A percentile compares a stretch with the other conserved stretches of the same genome.
Evolutionary conservation across 257 asterid species (phyloP).

Genomic region (Solanum infundibuliforme): DNA sequence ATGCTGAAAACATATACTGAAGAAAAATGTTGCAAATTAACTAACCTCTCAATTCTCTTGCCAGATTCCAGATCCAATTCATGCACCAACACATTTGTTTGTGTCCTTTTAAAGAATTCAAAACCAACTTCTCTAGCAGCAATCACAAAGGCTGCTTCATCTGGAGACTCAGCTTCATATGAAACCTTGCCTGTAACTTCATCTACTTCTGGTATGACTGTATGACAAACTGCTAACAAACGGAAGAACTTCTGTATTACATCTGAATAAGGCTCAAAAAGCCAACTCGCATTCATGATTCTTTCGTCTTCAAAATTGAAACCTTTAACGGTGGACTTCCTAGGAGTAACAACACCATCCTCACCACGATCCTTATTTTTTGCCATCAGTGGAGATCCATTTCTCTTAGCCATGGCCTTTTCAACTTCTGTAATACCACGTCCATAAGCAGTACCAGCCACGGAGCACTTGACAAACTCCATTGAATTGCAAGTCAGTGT

Average conservation of each 20-base stretch:
- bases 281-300: conserved; percentile 62
- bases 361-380: conserved; percentile 24
- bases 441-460: conserved; percentile 86
- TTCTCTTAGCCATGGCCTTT: conserved; percentile 67
- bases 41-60: conserved; percentile 61
- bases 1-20: neutral
- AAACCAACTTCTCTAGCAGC: conserved; percentile 92
- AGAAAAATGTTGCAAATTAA: neutral
- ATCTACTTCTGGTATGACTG: conserved; percentile 84
- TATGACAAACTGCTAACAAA: conserved; percentile 76
- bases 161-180: conserved; percentile 96
- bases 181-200: conserved; percentile 48
- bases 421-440: conserved; percentile 79
- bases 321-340: conserved; percentile 52
- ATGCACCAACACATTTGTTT: conserved; percentile 46
- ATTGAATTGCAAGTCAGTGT: conserved; percentile 86
- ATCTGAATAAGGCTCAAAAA: conserved; percentile 37
- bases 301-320: conserved; percentile 75
- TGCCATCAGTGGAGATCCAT: conserved; percentile 48
- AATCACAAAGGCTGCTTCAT: conserved; percentile 92
- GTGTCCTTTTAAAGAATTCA: conserved; percentile 72
- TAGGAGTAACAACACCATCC: conserved; percentile 9
- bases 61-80: conserved; percentile 57
- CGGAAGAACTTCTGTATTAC: conserved; percentile 67
- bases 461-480: conserved; percentile 91